Evolutionary conservation across 2,329 filamentous ascomycete genomes (phyloP), one percentile per base, ranked within the genome.

Genomic region (Fusarium pininemorale): DNA sequence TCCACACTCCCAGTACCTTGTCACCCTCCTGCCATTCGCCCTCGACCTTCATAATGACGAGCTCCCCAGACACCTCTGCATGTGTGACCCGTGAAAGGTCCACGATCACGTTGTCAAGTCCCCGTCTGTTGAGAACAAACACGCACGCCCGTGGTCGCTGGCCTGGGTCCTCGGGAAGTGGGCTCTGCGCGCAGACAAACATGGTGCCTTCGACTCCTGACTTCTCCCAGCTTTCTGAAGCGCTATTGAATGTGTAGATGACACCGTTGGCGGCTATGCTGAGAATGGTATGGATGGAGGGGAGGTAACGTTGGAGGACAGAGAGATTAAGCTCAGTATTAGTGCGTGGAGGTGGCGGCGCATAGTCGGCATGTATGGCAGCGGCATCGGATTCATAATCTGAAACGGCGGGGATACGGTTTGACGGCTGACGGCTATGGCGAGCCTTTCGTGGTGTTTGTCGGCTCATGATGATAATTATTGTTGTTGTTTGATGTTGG

Each of bases 281-380:
- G 73, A 94, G 87, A 79, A 98, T 94, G 59, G 87, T 85, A 66
- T 87, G 86, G 73, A 98, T 90, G 66, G 90, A 88, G 38, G 94
- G 93, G 66, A 94, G 90, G 84, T 98, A 94, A 75, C 94, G 93
- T 67, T 89, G 91, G 41, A 98, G 88, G 44, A 98, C 96, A 55
- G 90, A 87, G 74, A 97, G 88, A 85, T 98, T 98, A 79, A 98
- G 91, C 75, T 97, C 92, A 63, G 92, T 93, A 82, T 95, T 96
- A 72, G 92, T 92, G 74, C 93, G 91, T 81, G 85, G 89, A 58
- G 83, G 87, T 79, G 84, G 88, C 41, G 81, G 85, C 75, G 79
- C 84, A 69, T 80, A 84, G 63, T 73, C 80, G 70, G 77, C 82
- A 67, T 77, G 82, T 66, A 74, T 83, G 76, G 78, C 84, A 81